phyloP scores from a whole-genome alignment of 73 alveolate genomes.

The Uronychia setigera region DNA sequence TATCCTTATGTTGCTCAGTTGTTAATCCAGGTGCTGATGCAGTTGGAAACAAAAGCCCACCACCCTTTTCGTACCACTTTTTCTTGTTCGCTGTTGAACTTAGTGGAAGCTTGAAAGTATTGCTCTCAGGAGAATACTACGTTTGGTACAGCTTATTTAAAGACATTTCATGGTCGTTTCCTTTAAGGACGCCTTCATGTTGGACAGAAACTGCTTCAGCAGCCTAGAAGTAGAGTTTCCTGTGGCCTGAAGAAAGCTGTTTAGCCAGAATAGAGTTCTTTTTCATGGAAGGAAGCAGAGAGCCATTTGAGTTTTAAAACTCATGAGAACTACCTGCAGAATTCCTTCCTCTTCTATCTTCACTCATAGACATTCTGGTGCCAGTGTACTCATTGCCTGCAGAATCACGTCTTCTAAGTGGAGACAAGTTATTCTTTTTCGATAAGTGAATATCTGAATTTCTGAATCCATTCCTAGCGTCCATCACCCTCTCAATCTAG shows the following conservation, averaged over 20 bases:
- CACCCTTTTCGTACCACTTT: neutral
- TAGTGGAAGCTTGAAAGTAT: too few species aligned
- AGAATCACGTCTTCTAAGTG: neutral
- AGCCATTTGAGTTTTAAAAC: neutral
- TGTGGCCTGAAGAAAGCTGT: neutral
- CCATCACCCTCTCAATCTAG: slow-evolving; percentile 1
- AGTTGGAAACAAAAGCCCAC: neutral
- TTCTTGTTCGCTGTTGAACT: neutral
- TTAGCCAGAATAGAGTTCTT: neutral
- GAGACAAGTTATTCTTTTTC: neutral
- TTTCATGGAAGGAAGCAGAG: neutral
- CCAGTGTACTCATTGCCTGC: neutral
- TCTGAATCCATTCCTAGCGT: neutral
- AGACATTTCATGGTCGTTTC: neutral
- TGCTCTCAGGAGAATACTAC: too few species aligned
- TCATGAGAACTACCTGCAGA: too few species aligned
- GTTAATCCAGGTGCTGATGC: neutral
- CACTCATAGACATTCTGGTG: neutral
- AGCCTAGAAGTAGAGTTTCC: neutral
- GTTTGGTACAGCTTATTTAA: too few species aligned
- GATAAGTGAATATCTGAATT: neutral
- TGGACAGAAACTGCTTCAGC: neutral
- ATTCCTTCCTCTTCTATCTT: neutral
- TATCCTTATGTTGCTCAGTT: neutral
- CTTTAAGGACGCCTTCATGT: neutral